These are phyloP conservation scores for Claviceps sp. DNA, from an alignment of 2,329 filamentous ascomycete species.

Conservation along the genomic window DNA sequence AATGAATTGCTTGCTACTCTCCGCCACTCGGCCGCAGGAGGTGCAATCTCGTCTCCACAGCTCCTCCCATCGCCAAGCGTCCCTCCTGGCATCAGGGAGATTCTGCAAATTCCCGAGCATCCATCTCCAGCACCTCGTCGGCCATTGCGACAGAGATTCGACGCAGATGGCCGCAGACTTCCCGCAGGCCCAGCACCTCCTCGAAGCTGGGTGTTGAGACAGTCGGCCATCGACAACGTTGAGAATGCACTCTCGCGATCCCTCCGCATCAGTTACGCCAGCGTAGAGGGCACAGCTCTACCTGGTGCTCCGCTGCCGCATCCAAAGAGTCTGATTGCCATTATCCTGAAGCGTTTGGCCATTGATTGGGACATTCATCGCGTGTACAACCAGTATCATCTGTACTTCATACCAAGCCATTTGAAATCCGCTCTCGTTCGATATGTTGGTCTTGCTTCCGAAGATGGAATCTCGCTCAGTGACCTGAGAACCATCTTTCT, in stretches of 20 bases:
- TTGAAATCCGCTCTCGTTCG: slow-evolving; percentile 38
- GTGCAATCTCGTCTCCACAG: slow-evolving; percentile 13
- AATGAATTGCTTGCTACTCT: slow-evolving; percentile 47
- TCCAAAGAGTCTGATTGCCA: slow-evolving; percentile 36
- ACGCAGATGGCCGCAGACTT: slow-evolving; percentile 33
- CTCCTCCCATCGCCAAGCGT: slow-evolving; percentile 34
- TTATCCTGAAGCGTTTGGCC: slow-evolving; percentile 35
- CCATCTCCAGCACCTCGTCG: slow-evolving; percentile 37
- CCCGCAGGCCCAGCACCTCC: slow-evolving; percentile 48
- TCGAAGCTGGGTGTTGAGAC: slow-evolving; percentile 36
- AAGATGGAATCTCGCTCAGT: slow-evolving; percentile 32
- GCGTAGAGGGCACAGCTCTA: slow-evolving; percentile 18
- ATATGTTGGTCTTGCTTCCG: slow-evolving; percentile 31
- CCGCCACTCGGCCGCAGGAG: slow-evolving; percentile 30
- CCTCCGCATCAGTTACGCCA: slow-evolving; percentile 10
- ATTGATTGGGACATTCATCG: slow-evolving; percentile 41
- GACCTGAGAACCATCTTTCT: slow-evolving; percentile 36
- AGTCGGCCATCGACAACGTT: slow-evolving; percentile 7
- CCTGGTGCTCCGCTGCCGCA: slow-evolving; percentile 32
- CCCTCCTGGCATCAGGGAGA: slow-evolving; percentile 43
- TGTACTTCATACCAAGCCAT: slow-evolving; percentile 40
- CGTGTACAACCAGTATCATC: slow-evolving; percentile 41
- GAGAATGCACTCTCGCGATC: slow-evolving; percentile 8
- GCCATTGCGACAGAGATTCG: slow-evolving; percentile 26
- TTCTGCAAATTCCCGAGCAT: slow-evolving; percentile 46